Conservation (phyloP, 2,329 filamentous ascomycete species). For the Venturia nashicola region DNA sequence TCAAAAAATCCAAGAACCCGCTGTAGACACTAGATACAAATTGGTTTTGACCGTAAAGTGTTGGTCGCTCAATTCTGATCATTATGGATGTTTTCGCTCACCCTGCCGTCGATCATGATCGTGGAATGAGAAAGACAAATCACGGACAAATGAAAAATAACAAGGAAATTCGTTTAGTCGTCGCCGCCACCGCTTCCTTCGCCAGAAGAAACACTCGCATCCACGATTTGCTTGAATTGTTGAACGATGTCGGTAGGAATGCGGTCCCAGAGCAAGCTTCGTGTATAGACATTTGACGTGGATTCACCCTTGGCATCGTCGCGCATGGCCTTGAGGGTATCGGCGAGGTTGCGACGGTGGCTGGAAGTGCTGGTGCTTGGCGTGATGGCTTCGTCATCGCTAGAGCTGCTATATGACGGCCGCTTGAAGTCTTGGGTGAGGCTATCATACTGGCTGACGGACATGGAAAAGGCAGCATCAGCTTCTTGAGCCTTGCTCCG, state of each 20-base stretch:
- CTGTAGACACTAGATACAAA: not conserved
- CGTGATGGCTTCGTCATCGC: conserved; percentile 24
- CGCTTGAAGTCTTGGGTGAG: conserved; percentile 63
- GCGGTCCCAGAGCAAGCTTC: conserved; percentile 87
- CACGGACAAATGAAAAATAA: not conserved
- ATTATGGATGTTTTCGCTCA: not conserved
- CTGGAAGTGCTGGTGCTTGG: conserved; percentile 35
- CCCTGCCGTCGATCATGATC: not conserved
- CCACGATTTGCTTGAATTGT: conserved; percentile 85
- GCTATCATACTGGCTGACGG: conserved; percentile 77
- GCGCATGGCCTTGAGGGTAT: conserved; percentile 71
- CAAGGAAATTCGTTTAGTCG: conserved; percentile 1
- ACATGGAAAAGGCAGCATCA: conserved; percentile 78
- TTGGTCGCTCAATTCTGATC: not conserved
- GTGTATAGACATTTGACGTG: conserved; percentile 81
- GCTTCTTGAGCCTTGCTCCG: conserved; percentile 76
- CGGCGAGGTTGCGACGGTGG: conserved; percentile 62
- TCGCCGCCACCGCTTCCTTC: not conserved
- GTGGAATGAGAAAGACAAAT: not conserved
- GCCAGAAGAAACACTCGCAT: conserved; percentile 41
- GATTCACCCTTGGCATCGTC: conserved; percentile 53
- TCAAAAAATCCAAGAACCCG: not conserved
- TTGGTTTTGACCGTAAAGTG: not conserved
- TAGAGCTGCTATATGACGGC: conserved; percentile 27
- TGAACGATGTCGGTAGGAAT: conserved; percentile 84